A percentile compares a stretch with the other conserved stretches of the same genome.
Conservation (phyloP, 2,329 filamentous ascomycete species). For the Hortaea werneckii region DNA sequence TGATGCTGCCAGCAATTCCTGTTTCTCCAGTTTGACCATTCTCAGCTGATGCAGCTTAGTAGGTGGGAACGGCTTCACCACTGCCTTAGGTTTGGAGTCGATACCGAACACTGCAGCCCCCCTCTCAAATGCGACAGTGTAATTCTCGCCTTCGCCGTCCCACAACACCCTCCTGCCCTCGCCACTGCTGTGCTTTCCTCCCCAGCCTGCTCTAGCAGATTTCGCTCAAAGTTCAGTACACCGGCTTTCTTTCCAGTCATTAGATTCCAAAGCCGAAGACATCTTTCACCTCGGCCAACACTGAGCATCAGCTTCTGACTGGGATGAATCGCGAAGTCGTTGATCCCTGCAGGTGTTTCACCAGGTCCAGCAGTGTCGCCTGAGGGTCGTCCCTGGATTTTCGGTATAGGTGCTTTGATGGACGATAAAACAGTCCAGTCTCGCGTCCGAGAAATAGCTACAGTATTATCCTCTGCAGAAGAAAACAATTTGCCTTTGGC, state of each 20-base stretch:
- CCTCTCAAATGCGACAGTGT: constrained; percentile 79
- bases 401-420: constrained; percentile 82
- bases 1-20: constrained; percentile 57
- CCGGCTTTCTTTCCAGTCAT: constrained; percentile 94
- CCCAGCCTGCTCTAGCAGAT: constrained; percentile 62
- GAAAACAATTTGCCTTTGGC: constrained; percentile 78
- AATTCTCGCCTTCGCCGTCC: constrained; percentile 69
- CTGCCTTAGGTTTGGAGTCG: constrained; percentile 72
- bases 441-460: constrained; percentile 74
- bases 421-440: constrained; percentile 83
- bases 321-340: constrained; percentile 90
- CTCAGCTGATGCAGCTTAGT: constrained; percentile 77
- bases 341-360: constrained; percentile 75
- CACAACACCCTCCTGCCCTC: constrained; percentile 77
- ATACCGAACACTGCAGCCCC: constrained; percentile 78
- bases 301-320: constrained; percentile 95
- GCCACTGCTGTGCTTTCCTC: constrained; percentile 68
- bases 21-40: constrained; percentile 46
- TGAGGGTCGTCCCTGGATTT: constrained; percentile 66
- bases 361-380: constrained; percentile 82
- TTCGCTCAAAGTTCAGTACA: constrained; percentile 71
- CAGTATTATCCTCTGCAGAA: constrained; percentile 81
- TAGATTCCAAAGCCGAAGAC: constrained; percentile 91
- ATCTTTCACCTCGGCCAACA: constrained; percentile 78
- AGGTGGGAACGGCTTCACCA: constrained; percentile 54